Conservation (phyloP, 164 flowering plant genomes). For the Santalum album region DNA sequence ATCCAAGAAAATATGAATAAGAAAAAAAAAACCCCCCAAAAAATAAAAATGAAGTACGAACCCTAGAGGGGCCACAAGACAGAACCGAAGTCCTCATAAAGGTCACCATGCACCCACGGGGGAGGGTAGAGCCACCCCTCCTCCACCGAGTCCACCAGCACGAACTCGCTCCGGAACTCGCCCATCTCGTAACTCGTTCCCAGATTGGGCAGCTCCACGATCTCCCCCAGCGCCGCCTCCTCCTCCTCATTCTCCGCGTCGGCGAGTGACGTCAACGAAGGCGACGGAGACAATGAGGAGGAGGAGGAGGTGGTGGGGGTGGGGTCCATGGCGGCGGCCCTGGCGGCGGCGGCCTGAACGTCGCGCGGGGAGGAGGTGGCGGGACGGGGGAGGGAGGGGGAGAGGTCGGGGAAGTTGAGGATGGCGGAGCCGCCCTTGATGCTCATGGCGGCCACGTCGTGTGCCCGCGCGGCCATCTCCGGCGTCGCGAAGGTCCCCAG, state of each 20-base stretch:
- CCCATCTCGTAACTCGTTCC: constrained; percentile 25
- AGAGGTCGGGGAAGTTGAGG: constrained; percentile 59
- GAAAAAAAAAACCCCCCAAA: no score
- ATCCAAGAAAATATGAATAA: no score
- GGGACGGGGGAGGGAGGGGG: constrained; percentile 42
- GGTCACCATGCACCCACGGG: constrained; percentile 13
- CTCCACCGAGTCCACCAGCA: constrained; percentile 18
- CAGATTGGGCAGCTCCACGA: constrained; percentile 43
- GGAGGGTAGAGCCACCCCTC: constrained; percentile 22
- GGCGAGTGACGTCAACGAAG: no score
- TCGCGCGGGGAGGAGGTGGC: constrained; percentile 41
- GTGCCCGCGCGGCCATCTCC: constrained; percentile 68
- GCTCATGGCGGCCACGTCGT: constrained; percentile 50
- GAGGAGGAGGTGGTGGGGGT: constrained; percentile 1
- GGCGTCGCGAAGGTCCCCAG: constrained; percentile 54
- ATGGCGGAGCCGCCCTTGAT: constrained; percentile 47
- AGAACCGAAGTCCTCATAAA: constrained; percentile 4
- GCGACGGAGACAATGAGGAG: constrained; percentile 1
- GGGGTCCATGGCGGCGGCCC: constrained; percentile 43
- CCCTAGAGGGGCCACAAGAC: no score
- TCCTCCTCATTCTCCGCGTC: constrained; percentile 28
- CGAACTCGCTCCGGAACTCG: constrained; percentile 19
- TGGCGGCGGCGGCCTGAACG: constrained; percentile 52
- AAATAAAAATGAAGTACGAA: no score
- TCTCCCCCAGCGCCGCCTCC: constrained; percentile 38